phyloP scores from a whole-genome alignment of 2,329 filamentous ascomycete genomes.

The Emericellopsis cladophorae region DNA sequence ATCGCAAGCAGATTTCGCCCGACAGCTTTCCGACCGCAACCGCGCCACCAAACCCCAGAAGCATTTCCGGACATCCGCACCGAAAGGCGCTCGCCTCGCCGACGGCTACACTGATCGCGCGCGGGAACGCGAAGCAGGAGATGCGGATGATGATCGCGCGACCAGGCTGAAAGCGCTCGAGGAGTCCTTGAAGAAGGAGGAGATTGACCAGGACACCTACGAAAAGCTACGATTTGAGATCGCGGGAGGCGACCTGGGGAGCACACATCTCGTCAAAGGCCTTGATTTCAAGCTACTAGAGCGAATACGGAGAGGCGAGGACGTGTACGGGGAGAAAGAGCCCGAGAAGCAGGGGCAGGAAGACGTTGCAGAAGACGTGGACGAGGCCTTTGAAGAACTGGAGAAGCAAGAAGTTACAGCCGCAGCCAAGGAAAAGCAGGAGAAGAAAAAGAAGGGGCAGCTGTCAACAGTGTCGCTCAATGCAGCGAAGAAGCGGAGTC shows the following conservation, averaged over 20 bases:
- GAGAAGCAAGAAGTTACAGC: constrained; percentile 41
- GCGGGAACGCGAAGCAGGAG: constrained; percentile 40
- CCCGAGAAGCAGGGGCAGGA: constrained; percentile 17
- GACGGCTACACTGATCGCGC: constrained; percentile 78
- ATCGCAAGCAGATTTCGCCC: constrained; percentile 60
- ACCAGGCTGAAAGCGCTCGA: constrained; percentile 67
- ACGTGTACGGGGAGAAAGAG: constrained; percentile 35
- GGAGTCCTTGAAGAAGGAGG: constrained; percentile 66
- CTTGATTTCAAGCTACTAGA: constrained; percentile 74
- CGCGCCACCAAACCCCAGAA: constrained; percentile 44
- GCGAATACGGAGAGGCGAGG: constrained; percentile 54
- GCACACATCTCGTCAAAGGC: constrained; percentile 84
- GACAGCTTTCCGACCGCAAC: constrained; percentile 68
- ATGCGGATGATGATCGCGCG: constrained; percentile 40
- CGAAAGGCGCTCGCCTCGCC: constrained; percentile 71
- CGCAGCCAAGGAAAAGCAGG: constrained; percentile 36
- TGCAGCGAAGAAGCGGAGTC: constrained; percentile 47
- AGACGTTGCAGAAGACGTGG: constrained; percentile 26
- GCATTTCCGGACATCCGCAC: constrained; percentile 66
- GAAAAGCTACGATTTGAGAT: constrained; percentile 64
- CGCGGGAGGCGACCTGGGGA: constrained; percentile 66
- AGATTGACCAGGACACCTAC: constrained; percentile 73
- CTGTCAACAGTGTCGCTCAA: constrained; percentile 38
- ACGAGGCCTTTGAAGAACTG: constrained; percentile 53
- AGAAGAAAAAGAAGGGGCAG: constrained; percentile 52